Evolutionary conservation across 306 rosid species (phyloP).

Genomic region (Canavalia ensiformis): DNA sequence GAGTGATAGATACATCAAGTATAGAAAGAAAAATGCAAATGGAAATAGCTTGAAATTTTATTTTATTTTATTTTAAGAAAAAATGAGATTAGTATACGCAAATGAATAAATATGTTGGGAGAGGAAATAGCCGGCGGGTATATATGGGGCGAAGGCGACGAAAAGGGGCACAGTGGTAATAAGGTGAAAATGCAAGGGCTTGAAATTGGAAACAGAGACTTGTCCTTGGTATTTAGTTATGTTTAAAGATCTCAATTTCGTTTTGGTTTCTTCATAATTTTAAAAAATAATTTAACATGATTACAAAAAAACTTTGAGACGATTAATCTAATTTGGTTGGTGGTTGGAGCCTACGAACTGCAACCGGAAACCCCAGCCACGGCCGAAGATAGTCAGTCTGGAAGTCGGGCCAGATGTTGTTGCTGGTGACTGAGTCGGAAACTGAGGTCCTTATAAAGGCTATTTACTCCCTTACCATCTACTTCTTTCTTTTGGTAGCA

Average conservation of each 20-base stretch:
- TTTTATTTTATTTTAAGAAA: neutral
- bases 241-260: too few species aligned
- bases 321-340: too few species aligned
- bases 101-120: neutral
- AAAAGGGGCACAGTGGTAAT: slow-evolving; percentile 14
- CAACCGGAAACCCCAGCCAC: too few species aligned
- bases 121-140: neutral
- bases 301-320: too few species aligned
- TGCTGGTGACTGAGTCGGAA: slow-evolving; percentile 40
- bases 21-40: neutral
- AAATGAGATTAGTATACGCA: neutral
- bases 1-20: slow-evolving; percentile 23
- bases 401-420: neutral
- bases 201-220: neutral
- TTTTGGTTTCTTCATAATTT: too few species aligned
- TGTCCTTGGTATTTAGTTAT: neutral
- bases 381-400: too few species aligned
- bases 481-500: neutral
- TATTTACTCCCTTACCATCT: slow-evolving; percentile 33
- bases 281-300: too few species aligned
- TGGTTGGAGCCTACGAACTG: too few species aligned
- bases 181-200: neutral
- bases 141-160: neutral
- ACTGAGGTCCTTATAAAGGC: slow-evolving; percentile 41
- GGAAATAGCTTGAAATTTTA: neutral